phyloP scores from a whole-genome alignment of 306 rosid species.

The Prunus dulcis region DNA sequence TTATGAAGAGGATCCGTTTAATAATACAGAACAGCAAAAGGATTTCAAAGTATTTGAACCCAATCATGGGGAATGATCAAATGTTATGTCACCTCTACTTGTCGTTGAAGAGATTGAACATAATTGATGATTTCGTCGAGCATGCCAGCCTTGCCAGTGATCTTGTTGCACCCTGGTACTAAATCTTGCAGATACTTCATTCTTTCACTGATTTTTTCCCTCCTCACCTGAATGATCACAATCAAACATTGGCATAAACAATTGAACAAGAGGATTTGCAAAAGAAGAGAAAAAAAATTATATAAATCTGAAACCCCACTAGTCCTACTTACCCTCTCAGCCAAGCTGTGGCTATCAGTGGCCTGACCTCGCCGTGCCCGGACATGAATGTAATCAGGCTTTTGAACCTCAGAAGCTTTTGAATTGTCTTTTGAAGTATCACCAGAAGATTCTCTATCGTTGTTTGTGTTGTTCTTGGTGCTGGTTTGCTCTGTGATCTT shows the following conservation, averaged over 20 bases:
- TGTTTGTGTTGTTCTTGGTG: conserved; percentile 32
- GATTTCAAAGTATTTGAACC: background rate
- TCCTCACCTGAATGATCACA: conserved; percentile 62
- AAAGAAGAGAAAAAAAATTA: background rate
- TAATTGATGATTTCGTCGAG: conserved; percentile 95
- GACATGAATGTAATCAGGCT: conserved; percentile 86
- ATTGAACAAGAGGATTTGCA: background rate
- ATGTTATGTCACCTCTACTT: conserved; percentile 62
- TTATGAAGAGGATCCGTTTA: conserved; percentile 8
- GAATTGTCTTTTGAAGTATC: conserved; percentile 72
- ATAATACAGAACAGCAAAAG: background rate
- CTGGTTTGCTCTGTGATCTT: conserved; percentile 48
- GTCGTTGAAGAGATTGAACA: conserved; percentile 86
- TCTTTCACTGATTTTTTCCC: conserved; percentile 95
- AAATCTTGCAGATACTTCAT: conserved; percentile 94
- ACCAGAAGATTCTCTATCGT: conserved; percentile 46
- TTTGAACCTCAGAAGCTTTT: conserved; percentile 72
- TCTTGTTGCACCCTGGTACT: conserved; percentile 95
- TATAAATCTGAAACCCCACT: background rate
- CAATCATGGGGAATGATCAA: background rate
- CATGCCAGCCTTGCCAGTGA: conserved; percentile 98
- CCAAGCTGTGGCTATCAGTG: conserved; percentile 94
- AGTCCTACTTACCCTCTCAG: conserved; percentile 70
- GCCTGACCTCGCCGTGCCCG: conserved; percentile 96
- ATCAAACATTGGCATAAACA: background rate